phyloP scores from a whole-genome alignment of 345 rosid genomes.

The Camelina neglecta region DNA sequence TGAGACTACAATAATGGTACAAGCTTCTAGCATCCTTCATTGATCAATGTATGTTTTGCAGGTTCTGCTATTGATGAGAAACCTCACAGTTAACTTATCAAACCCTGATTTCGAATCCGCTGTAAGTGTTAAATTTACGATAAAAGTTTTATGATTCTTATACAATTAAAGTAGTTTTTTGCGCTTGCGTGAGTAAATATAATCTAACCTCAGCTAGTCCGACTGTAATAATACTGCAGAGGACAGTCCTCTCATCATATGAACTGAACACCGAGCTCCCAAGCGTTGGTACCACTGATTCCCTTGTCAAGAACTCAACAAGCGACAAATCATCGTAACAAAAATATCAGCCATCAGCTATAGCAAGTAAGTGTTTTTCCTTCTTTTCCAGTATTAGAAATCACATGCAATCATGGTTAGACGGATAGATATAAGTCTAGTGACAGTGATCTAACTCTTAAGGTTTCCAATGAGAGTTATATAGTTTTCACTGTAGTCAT shows the following conservation, averaged over 20 bases:
- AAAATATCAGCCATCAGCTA: slow-evolving; percentile 15
- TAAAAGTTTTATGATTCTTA: neutral
- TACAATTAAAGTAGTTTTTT: neutral
- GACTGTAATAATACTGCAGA: slow-evolving; percentile 55
- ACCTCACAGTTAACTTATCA: slow-evolving; percentile 83
- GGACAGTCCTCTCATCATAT: slow-evolving; percentile 50
- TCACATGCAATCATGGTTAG: neutral
- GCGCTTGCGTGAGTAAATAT: slow-evolving; percentile 13
- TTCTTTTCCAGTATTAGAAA: neutral
- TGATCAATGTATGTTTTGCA: slow-evolving; percentile 43
- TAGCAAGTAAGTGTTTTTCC: slow-evolving; percentile 30
- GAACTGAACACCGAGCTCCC: slow-evolving; percentile 47
- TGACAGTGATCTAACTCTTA: neutral
- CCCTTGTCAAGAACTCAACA: slow-evolving; percentile 48
- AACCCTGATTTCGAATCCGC: slow-evolving; percentile 84
- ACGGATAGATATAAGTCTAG: neutral
- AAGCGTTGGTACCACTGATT: slow-evolving; percentile 44
- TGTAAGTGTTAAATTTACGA: slow-evolving; percentile 60
- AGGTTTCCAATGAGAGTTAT: neutral
- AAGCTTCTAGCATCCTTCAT: slow-evolving; percentile 9
- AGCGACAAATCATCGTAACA: slow-evolving; percentile 51
- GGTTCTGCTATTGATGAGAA: slow-evolving; percentile 91
- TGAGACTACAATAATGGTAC: slow-evolving; percentile 12
- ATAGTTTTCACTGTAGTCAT: neutral
- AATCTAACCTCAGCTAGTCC: slow-evolving; percentile 45